Evolutionary conservation across 768 basidiomycete genomes (phyloP).

Genomic region (Phanerochaete sordida): DNA sequence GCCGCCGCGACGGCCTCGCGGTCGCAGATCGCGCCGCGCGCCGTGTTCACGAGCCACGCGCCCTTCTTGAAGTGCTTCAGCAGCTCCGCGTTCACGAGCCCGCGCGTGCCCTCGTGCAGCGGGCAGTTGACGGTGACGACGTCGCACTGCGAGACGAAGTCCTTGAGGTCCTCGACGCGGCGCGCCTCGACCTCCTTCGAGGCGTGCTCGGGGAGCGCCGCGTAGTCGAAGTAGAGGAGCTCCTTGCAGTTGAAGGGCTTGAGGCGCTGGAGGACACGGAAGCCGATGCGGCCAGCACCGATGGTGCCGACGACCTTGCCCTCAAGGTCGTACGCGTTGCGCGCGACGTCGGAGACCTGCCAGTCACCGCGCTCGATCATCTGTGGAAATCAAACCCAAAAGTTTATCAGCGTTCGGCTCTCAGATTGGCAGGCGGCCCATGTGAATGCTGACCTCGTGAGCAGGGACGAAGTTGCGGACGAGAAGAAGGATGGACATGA

Average conservation of each 20-base stretch:
- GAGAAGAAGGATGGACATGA: conserved; percentile 84
- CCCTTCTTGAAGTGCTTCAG: conserved; percentile 80
- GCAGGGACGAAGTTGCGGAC: conserved; percentile 86
- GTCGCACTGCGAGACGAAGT: conserved; percentile 47
- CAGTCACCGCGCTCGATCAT: conserved; percentile 81
- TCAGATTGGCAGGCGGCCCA: background rate
- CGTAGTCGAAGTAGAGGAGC: conserved; percentile 83
- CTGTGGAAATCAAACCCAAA: conserved; percentile 16
- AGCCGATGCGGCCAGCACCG: conserved; percentile 75
- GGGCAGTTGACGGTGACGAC: conserved; percentile 82
- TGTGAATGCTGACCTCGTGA: conserved; percentile 47
- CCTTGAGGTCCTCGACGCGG: conserved; percentile 74
- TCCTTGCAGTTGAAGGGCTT: conserved; percentile 84
- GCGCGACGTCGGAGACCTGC: conserved; percentile 76
- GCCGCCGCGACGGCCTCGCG: conserved; percentile 74
- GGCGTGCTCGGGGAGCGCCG: conserved; percentile 60
- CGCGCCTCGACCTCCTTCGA: conserved; percentile 61
- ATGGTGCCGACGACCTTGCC: conserved; percentile 88
- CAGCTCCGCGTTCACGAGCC: conserved; percentile 74
- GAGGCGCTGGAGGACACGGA: conserved; percentile 76
- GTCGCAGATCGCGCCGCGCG: conserved; percentile 86
- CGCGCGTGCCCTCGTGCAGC: conserved; percentile 79
- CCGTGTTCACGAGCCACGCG: conserved; percentile 72
- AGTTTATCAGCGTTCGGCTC: background rate
- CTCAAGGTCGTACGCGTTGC: conserved; percentile 83